A percentile compares a stretch with the other conserved stretches of the same genome.
phyloP scores from a whole-genome alignment of 192 early-diverging fungal genomes.

The Gamsiella multidivaricata region DNA sequence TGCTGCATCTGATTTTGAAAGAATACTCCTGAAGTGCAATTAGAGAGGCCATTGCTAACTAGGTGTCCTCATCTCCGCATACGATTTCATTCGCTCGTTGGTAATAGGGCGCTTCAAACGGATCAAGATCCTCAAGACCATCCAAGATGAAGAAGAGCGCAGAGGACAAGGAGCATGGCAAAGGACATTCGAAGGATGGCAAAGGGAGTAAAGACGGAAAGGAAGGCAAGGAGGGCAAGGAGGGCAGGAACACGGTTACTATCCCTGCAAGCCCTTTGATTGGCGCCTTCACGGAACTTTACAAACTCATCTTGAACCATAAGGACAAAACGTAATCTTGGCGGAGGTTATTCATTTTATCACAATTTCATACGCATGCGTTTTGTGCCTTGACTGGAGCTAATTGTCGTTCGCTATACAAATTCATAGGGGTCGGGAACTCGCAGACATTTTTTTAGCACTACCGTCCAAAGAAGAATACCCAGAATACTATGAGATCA shows the following conservation, averaged over 20 bases:
- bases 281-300: slow-evolving; percentile 54
- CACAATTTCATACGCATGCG: not conserved
- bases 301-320: slow-evolving; percentile 55
- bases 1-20: not conserved
- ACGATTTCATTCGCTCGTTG: not conserved
- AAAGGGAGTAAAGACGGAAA: slow-evolving; percentile 22
- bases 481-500: slow-evolving; percentile 92
- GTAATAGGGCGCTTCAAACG: not conserved
- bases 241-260: slow-evolving; percentile 27
- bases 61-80: too few relatives aligned
- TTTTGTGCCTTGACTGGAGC: not conserved
- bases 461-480: slow-evolving; percentile 81
- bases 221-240: slow-evolving; percentile 32
- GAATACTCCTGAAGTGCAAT: too few relatives aligned
- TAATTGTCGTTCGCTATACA: not conserved
- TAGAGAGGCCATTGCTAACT: too few relatives aligned
- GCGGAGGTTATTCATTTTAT: too few relatives aligned
- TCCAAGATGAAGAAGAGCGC: slow-evolving; percentile 24
- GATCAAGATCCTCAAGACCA: slow-evolving; percentile 16
- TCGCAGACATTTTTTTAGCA: slow-evolving; percentile 82
- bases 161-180: slow-evolving; percentile 14
- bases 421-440: slow-evolving; percentile 62
- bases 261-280: slow-evolving; percentile 24
- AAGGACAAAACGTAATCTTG: slow-evolving; percentile 61
- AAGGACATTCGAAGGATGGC: slow-evolving; percentile 16